A percentile compares a stretch with the other conserved stretches of the same genome.
These are phyloP conservation scores for Crucibulum laeve DNA, from an alignment of 768 basidiomycete species.

Conservation along the genomic window DNA sequence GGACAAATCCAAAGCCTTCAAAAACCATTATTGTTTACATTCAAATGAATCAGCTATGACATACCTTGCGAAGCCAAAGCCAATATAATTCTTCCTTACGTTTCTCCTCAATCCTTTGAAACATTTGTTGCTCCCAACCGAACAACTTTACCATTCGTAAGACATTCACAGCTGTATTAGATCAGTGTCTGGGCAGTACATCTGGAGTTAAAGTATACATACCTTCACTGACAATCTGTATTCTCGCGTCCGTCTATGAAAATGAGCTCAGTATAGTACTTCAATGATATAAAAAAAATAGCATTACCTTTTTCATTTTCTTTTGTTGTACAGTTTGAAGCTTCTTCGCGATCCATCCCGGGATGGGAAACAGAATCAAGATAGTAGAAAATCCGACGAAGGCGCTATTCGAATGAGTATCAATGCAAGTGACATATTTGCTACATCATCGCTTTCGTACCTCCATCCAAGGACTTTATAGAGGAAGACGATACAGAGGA, in stretches of 20 bases:
- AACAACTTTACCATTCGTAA: slow-evolving; percentile 74
- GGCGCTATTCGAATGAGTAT: background rate
- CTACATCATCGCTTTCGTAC: too few relatives aligned
- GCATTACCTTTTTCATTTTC: background rate
- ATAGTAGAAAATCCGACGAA: slow-evolving; percentile 43
- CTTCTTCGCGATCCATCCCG: slow-evolving; percentile 43
- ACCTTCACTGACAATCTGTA: slow-evolving; percentile 63
- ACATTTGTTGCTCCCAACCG: slow-evolving; percentile 61
- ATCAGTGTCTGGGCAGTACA: background rate
- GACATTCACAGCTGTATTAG: slow-evolving; percentile 41
- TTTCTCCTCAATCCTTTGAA: slow-evolving; percentile 45
- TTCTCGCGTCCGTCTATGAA: slow-evolving; percentile 44
- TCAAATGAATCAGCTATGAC: background rate
- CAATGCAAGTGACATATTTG: background rate
- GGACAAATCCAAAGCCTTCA: background rate
- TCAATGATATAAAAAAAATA: background rate
- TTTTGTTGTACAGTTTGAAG: background rate
- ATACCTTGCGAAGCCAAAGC: slow-evolving; percentile 41
- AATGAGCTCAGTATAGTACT: too few relatives aligned
- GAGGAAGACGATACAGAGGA: slow-evolving; percentile 30
- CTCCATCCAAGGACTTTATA: slow-evolving; percentile 38
- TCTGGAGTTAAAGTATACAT: slow-evolving; percentile 7
- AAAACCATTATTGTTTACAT: background rate
- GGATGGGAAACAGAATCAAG: slow-evolving; percentile 49
- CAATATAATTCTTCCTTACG: slow-evolving; percentile 60